Evolutionary conservation across 805 yeast genomes (phyloP), one percentile per base, ranked within the genome.

Genomic region (Ogataea naganishii): DNA sequence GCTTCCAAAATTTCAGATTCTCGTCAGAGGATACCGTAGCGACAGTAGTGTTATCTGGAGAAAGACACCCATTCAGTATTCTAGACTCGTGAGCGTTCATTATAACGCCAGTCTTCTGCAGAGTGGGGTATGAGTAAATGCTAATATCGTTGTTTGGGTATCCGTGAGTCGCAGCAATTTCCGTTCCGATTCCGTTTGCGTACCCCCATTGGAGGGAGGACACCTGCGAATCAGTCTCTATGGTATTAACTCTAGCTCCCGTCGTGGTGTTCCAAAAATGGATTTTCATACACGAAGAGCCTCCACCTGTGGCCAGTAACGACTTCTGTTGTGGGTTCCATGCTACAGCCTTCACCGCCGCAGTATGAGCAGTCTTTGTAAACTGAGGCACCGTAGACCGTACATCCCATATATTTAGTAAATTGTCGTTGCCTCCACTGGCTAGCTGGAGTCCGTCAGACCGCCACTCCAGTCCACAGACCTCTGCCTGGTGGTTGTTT

Each of bases 11-110:
- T 58, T 92, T 89, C 49, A 92, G 67, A 57, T 86, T 89, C 53
- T 92, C 98, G 56, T 92, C 97, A 9, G 95, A 94, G 3, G 96
- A 94, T 26, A 88, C 86, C 0, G 98, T 92, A 1, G 95, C 97
- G 32, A 92, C 59, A 0, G 94, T 83, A 30, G 83, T 72, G 11
- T 81, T 83, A 56, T 92, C 96, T 4, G 96, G 96, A 15, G 95
- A 81, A 30, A 92, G 51, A 27, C 85, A 76, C 17, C 95, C 80
- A 37, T 73, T 73, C 31, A 92, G 66, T 16, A 92, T 85, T 41
- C 97, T 68, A 11, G 92, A 74, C 39, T 85, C 96, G 50, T 92
- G 98, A 1, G 96, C 96, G 23, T 76, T 74, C 17, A 60, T 57
- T 30, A 92, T 82, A 42, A 84, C 94, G 5, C 95, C 96, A 3